phyloP scores from a whole-genome alignment of 2,329 filamentous ascomycete genomes.

The Uncinocarpus reesii region DNA sequence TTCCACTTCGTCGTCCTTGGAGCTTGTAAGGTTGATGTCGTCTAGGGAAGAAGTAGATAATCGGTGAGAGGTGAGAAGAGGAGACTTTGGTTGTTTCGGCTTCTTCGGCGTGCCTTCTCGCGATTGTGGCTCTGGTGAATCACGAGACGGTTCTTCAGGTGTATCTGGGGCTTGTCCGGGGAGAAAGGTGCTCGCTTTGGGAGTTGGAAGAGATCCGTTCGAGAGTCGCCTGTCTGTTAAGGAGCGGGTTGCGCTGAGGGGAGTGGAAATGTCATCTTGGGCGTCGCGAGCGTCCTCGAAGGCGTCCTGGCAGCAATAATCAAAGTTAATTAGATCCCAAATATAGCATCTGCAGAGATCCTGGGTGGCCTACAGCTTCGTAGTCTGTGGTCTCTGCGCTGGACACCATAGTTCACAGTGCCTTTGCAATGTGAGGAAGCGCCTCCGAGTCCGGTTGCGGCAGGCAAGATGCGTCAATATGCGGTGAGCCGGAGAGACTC shows the following conservation, averaged over 20 bases:
- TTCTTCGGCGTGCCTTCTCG: slow-evolving; percentile 30
- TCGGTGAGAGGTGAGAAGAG: slow-evolving; percentile 43
- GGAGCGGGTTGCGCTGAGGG: slow-evolving; percentile 47
- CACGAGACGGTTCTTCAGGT: slow-evolving; percentile 20
- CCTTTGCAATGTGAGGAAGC: background rate
- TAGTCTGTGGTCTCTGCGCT: slow-evolving; percentile 35
- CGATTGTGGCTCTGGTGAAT: slow-evolving; percentile 23
- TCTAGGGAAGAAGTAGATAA: slow-evolving; percentile 50
- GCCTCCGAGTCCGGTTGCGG: background rate
- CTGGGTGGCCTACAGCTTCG: slow-evolving; percentile 29
- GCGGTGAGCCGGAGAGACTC: background rate
- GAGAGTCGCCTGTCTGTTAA: slow-evolving; percentile 42
- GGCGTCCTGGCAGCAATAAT: slow-evolving; percentile 47
- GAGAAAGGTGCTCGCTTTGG: slow-evolving; percentile 27
- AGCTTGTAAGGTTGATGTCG: slow-evolving; percentile 54
- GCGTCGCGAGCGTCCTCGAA: slow-evolving; percentile 73
- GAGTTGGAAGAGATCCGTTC: slow-evolving; percentile 30
- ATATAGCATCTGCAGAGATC: background rate
- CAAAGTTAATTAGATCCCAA: slow-evolving; percentile 14
- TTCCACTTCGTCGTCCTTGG: slow-evolving; percentile 41
- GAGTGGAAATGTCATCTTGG: slow-evolving; percentile 21
- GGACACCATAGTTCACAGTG: slow-evolving; percentile 27
- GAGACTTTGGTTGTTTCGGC: slow-evolving; percentile 40
- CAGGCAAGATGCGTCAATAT: slow-evolving; percentile 4
- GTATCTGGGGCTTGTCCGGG: slow-evolving; percentile 17